A percentile compares a stretch with the other conserved stretches of the same genome.
These are phyloP conservation scores for Anethum foeniculum DNA, from an alignment of 140 eudicot genomes.

Conservation along the genomic window DNA sequence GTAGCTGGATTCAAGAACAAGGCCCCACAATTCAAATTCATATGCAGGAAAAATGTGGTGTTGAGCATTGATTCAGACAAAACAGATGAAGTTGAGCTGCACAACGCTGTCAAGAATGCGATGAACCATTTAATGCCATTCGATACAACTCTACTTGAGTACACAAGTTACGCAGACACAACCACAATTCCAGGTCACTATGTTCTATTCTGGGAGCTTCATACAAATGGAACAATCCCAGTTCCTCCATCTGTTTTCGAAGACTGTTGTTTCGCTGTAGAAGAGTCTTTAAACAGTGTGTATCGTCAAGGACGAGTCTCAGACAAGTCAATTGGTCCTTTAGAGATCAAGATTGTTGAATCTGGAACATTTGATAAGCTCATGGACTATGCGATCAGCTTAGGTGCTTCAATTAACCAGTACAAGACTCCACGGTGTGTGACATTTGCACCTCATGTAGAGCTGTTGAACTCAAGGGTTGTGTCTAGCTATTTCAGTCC, in stretches of 20 bases:
- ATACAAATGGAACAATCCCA: constrained; percentile 22
- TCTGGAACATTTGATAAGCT: constrained; percentile 37
- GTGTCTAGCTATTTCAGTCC: constrained; percentile 49
- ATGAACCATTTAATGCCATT: constrained; percentile 40
- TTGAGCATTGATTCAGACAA: constrained; percentile 67
- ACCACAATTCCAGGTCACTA: constrained; percentile 67
- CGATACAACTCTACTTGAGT: constrained; percentile 34
- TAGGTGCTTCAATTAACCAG: constrained; percentile 39
- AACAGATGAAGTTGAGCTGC: constrained; percentile 72
- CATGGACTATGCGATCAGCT: constrained; percentile 34
- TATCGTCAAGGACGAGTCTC: constrained; percentile 42
- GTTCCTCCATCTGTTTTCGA: constrained; percentile 46
- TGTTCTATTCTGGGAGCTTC: constrained; percentile 63
- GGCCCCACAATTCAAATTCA: constrained; percentile 66
- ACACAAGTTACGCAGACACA: constrained; percentile 62
- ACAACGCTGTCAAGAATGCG: constrained; percentile 48
- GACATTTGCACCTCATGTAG: constrained; percentile 28
- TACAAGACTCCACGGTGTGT: constrained; percentile 35
- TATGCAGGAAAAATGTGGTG: constrained; percentile 63
- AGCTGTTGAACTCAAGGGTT: constrained; percentile 27
- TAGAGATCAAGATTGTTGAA: constrained; percentile 40
- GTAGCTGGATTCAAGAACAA: constrained; percentile 71
- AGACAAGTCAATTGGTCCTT: constrained; percentile 43
- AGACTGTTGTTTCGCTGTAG: constrained; percentile 55
- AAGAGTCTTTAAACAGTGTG: constrained; percentile 60